Evolutionary conservation across 2,329 filamentous ascomycete species (phyloP).

Genomic region (Cordyceps militaris): DNA sequence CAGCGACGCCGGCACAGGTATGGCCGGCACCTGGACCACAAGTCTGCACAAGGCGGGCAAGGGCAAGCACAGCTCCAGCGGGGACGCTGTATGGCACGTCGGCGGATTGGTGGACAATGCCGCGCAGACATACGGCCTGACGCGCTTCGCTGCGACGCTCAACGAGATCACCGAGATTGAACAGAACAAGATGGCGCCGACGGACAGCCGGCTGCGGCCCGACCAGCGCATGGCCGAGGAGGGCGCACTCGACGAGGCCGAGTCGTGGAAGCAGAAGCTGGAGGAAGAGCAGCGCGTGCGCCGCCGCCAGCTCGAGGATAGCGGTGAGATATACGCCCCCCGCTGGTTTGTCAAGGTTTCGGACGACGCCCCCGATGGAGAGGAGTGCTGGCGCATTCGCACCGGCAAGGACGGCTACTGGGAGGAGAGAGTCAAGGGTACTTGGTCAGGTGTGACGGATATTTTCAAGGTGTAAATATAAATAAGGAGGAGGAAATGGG

Average conservation of each 20-base stretch:
- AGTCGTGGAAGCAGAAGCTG: constrained; percentile 71
- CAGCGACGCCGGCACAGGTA: constrained; percentile 54
- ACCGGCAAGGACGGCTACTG: constrained; percentile 84
- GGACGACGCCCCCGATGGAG: constrained; percentile 41
- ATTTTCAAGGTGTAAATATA: constrained; percentile 36
- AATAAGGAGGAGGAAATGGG: too few relatives aligned
- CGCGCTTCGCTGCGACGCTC: constrained; percentile 73
- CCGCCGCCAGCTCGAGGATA: constrained; percentile 67
- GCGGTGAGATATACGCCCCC: constrained; percentile 64
- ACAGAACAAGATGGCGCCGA: constrained; percentile 64
- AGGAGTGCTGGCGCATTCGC: constrained; percentile 70
- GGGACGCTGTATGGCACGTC: constrained; percentile 68
- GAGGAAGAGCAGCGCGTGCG: constrained; percentile 80
- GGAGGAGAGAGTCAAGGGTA: constrained; percentile 68
- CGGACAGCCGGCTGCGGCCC: constrained; percentile 75
- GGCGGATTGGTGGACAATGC: constrained; percentile 74
- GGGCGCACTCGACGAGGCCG: constrained; percentile 75
- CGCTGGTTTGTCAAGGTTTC: constrained; percentile 76
- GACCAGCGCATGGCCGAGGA: constrained; percentile 82
- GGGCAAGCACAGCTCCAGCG: constrained; percentile 44
- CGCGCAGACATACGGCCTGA: constrained; percentile 77
- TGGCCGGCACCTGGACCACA: constrained; percentile 80
- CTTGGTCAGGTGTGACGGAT: constrained; percentile 54
- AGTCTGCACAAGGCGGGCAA: constrained; percentile 60
- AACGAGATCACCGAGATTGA: constrained; percentile 86